These are phyloP conservation scores for Euphorbia lathyris DNA, from an alignment of 345 rosid species.

Conservation along the genomic window DNA sequence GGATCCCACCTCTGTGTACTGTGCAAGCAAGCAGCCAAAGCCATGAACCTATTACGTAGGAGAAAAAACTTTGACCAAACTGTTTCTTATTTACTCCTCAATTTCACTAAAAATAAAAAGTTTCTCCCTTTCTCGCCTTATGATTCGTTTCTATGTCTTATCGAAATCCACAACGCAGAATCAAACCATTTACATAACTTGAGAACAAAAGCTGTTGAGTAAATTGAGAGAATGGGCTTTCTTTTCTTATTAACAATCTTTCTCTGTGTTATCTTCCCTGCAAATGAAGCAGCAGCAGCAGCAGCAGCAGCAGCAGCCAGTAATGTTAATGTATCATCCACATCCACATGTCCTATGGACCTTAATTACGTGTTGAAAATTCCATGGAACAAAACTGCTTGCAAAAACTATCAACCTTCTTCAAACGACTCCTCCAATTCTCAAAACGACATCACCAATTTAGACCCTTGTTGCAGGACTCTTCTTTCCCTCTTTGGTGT, in stretches of 20 bases:
- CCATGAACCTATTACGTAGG: not conserved
- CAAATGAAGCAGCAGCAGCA: conserved; percentile 12
- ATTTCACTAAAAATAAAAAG: not conserved
- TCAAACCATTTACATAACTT: not conserved
- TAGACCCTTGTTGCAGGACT: conserved; percentile 46
- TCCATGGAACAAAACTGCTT: conserved; percentile 66
- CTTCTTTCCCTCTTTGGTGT: conserved; percentile 57
- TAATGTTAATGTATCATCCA: no score
- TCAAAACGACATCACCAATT: not conserved
- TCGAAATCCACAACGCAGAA: not conserved
- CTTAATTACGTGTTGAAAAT: conserved; percentile 51
- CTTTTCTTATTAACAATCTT: conserved; percentile 14
- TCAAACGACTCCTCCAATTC: conserved; percentile 5
- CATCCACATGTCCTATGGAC: conserved; percentile 54
- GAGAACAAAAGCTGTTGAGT: not conserved
- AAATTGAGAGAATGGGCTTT: not conserved
- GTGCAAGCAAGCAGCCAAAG: conserved; percentile 2
- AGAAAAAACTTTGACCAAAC: not conserved
- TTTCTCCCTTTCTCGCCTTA: not conserved
- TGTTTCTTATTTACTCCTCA: not conserved
- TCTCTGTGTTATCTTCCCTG: not conserved
- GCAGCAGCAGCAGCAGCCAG: no score
- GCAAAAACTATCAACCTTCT: conserved; percentile 30
- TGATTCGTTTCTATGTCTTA: not conserved
- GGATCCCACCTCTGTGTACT: not conserved